Conservation (phyloP, 2,329 filamentous ascomycete species). For the Calonectria henricotiae region DNA sequence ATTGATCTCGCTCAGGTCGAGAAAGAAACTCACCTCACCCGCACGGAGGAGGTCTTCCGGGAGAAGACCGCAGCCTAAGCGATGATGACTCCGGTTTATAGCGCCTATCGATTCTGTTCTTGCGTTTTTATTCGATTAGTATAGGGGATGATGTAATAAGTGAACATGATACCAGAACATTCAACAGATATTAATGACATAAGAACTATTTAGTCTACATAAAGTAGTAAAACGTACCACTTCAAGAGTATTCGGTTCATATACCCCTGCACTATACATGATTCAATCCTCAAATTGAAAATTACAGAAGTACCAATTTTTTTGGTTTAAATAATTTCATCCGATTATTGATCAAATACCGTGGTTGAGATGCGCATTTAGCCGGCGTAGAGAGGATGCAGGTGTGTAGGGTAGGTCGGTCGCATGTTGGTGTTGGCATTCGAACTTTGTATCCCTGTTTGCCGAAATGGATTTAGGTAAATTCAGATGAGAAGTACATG, state of each 20-base stretch:
- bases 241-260: neutral
- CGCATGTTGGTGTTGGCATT: neutral
- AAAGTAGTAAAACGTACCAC: no score
- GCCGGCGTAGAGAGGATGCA: no score
- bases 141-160: neutral
- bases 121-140: neutral
- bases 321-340: neutral
- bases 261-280: neutral
- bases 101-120: neutral
- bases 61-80: slow-evolving; percentile 45
- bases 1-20: slow-evolving; percentile 71
- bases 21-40: slow-evolving; percentile 63
- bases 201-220: neutral
- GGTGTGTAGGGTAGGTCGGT: neutral
- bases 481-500: neutral
- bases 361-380: no score
- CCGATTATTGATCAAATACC: no score
- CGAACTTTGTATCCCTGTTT: neutral
- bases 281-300: no score
- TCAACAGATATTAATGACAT: neutral
- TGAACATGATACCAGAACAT: slow-evolving; percentile 16
- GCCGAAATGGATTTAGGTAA: slow-evolving; percentile 7
- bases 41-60: slow-evolving; percentile 48
- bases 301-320: no score
- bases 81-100: neutral